These are phyloP conservation scores for Chimonanthus salicifolius DNA, from an alignment of 164 flowering plant genomes.

Conservation along the genomic window DNA sequence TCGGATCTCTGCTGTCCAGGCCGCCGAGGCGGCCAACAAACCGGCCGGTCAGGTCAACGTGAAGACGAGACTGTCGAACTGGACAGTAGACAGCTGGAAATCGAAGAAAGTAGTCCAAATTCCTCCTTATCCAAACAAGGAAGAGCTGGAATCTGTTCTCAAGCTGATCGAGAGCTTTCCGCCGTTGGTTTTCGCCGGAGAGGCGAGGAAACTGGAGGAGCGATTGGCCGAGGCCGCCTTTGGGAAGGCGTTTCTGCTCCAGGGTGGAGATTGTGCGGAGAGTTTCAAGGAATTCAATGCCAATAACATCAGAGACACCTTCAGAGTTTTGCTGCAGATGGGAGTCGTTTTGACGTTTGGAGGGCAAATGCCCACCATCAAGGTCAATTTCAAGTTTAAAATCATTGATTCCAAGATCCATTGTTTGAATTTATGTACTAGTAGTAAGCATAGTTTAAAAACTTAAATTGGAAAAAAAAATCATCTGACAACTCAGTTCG, in stretches of 20 bases:
- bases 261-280: conserved; percentile 49
- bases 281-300: conserved; percentile 46
- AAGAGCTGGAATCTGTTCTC: conserved; percentile 26
- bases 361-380: conserved; percentile 44
- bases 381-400: conserved; percentile 15
- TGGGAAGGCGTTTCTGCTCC: conserved; percentile 42
- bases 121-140: conserved; percentile 21
- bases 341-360: conserved; percentile 39
- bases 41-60: neutral
- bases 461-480: too few relatives aligned
- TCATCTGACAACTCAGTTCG: too few relatives aligned
- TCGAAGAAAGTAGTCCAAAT: conserved; percentile 19
- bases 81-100: conserved; percentile 27
- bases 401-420: too few relatives aligned
- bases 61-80: conserved; percentile 6
- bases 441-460: too few relatives aligned
- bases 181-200: conserved; percentile 45
- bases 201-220: conserved; percentile 43
- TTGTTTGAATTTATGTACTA: too few relatives aligned
- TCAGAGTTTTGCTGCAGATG: conserved; percentile 42
- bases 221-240: conserved; percentile 36
- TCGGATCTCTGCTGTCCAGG: conserved; percentile 1
- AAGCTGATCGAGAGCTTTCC: conserved; percentile 26
- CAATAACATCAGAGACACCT: conserved; percentile 41
- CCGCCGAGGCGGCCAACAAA: conserved; percentile 4